Evolutionary conservation across 2,329 filamentous ascomycete species (phyloP).

Genomic region (Zasmidium citrigriseum): DNA sequence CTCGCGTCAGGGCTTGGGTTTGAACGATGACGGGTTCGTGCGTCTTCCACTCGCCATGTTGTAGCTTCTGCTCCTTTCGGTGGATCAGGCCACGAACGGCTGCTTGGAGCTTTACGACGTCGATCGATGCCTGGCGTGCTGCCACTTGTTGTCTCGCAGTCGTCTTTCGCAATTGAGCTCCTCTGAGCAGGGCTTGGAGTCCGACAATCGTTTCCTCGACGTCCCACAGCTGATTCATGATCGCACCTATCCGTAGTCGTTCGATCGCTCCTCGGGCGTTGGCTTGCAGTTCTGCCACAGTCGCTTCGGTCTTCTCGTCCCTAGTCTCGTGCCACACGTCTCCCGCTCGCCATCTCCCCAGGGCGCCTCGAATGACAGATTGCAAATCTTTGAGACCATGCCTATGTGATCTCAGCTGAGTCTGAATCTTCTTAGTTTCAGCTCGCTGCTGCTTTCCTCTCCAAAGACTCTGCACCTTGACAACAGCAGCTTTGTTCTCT

Average conservation of each 20-base stretch:
- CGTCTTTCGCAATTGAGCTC: constrained; percentile 54
- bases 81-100: constrained; percentile 67
- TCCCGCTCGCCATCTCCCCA: constrained; percentile 56
- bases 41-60: constrained; percentile 32
- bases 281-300: constrained; percentile 42
- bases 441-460: constrained; percentile 61
- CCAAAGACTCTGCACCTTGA: constrained; percentile 80
- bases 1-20: constrained; percentile 45
- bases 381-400: constrained; percentile 49
- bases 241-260: constrained; percentile 72
- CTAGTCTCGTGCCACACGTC: constrained; percentile 46
- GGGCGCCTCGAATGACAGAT: constrained; percentile 51
- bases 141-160: constrained; percentile 60
- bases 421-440: constrained; percentile 50
- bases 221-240: constrained; percentile 90
- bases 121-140: constrained; percentile 57
- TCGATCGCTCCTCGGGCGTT: constrained; percentile 68
- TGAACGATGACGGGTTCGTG: constrained; percentile 29
- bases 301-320: constrained; percentile 36
- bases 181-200: constrained; percentile 71
- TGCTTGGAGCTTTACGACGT: constrained; percentile 53
- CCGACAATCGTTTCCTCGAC: constrained; percentile 74
- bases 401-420: constrained; percentile 44
- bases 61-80: constrained; percentile 45
- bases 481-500: constrained; percentile 66